phyloP scores from a whole-genome alignment of 2,329 filamentous ascomycete species.

The Whalleya microplaca region DNA sequence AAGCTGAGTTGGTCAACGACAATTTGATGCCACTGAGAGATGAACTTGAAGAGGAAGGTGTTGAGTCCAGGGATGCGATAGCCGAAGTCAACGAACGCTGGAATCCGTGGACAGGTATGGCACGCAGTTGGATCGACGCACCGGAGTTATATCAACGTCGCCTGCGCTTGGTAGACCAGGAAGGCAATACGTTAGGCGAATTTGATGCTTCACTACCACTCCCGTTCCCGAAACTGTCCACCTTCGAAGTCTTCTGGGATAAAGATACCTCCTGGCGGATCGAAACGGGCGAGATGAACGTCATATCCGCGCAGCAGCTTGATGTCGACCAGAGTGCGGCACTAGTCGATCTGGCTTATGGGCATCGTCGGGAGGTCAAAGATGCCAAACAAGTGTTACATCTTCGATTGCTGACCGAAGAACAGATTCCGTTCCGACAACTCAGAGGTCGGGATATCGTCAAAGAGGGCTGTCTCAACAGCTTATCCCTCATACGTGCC shows the following conservation, averaged over 20 bases:
- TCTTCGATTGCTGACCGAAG: conserved; percentile 34
- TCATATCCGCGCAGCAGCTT: conserved; percentile 7
- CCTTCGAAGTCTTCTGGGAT: conserved; percentile 47
- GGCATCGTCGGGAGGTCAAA: conserved; percentile 48
- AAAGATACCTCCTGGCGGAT: conserved; percentile 41
- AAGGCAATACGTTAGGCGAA: conserved; percentile 37
- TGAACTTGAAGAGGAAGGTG: conserved; percentile 41
- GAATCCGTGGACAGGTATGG: conserved; percentile 52
- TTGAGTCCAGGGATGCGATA: conserved; percentile 43
- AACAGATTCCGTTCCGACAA: conserved; percentile 28
- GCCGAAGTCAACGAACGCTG: conserved; percentile 43
- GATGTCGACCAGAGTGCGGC: conserved; percentile 48
- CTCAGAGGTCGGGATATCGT: conserved; percentile 22
- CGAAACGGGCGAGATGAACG: conserved; percentile 31
- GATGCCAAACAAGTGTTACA: conserved; percentile 49
- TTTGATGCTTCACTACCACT: conserved; percentile 51
- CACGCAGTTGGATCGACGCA: conserved; percentile 46
- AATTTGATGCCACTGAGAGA: conserved; percentile 70
- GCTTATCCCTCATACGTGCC: conserved; percentile 47
- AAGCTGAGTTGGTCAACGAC: conserved; percentile 74
- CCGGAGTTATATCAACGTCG: conserved; percentile 37
- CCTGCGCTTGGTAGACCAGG: conserved; percentile 41
- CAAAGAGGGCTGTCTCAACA: conserved; percentile 28
- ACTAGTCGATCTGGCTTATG: conserved; percentile 52
- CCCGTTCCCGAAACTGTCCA: conserved; percentile 41